Evolutionary conservation across 805 yeast genomes (phyloP).

Genomic region (Ogataea zsoltii): DNA sequence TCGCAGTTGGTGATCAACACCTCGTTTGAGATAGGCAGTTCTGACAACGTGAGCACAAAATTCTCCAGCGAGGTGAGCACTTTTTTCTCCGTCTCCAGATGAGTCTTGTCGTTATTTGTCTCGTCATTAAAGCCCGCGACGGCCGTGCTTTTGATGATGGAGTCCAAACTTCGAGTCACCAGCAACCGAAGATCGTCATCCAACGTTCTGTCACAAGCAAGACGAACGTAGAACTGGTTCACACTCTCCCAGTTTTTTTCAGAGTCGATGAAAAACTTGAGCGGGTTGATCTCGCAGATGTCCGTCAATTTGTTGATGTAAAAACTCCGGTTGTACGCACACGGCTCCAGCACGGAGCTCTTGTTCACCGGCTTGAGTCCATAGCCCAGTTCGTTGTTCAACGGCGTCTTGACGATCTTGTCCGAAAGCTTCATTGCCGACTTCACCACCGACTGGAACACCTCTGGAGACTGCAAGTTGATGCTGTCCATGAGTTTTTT

Average conservation of each 20-base stretch:
- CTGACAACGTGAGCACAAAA: slow-evolving; percentile 44
- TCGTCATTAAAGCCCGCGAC: slow-evolving; percentile 38
- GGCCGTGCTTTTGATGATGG: slow-evolving; percentile 45
- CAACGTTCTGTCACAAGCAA: slow-evolving; percentile 45
- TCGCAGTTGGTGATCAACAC: slow-evolving; percentile 55
- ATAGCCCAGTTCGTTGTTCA: slow-evolving; percentile 7
- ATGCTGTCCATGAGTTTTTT: slow-evolving; percentile 66
- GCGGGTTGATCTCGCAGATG: slow-evolving; percentile 51
- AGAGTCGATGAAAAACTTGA: slow-evolving; percentile 47
- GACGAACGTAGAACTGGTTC: slow-evolving; percentile 44
- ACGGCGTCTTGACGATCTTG: slow-evolving; percentile 17
- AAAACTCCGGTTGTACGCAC: slow-evolving; percentile 58
- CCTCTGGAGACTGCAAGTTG: slow-evolving; percentile 48
- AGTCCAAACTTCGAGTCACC: slow-evolving; percentile 53
- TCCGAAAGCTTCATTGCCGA: slow-evolving; percentile 49
- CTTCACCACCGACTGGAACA: slow-evolving; percentile 49
- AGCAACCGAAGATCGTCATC: slow-evolving; percentile 47
- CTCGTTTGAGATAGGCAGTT: slow-evolving; percentile 41
- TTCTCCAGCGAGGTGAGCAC: slow-evolving; percentile 50
- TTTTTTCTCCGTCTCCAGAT: slow-evolving; percentile 42
- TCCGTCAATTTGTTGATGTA: slow-evolving; percentile 55
- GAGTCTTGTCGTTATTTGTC: slow-evolving; percentile 13
- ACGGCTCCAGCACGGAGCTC: slow-evolving; percentile 31
- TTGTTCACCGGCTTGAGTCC: slow-evolving; percentile 24
- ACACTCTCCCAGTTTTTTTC: slow-evolving; percentile 49